A percentile compares a stretch with the other conserved stretches of the same genome.
These are phyloP conservation scores for Silene noctiflora DNA, from an alignment of 179 eudicot species.

Conservation along the genomic window DNA sequence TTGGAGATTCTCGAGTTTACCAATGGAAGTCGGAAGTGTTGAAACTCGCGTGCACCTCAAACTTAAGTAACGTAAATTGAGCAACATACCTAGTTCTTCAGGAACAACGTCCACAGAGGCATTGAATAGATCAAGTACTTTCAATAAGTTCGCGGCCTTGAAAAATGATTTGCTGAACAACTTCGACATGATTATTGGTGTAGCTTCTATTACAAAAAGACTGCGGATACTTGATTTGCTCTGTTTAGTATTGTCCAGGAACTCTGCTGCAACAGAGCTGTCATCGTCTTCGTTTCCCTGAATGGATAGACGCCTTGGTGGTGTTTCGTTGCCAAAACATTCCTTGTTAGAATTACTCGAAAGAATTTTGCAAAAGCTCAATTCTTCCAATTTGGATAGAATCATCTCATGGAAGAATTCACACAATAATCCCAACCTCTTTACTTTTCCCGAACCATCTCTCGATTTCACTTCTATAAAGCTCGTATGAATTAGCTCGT, in stretches of 20 bases:
- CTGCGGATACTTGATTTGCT: slow-evolving; percentile 21
- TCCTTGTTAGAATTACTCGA: neutral
- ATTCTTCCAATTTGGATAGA: slow-evolving; percentile 23
- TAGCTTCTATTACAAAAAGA: neutral
- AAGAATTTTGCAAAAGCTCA: slow-evolving; percentile 24
- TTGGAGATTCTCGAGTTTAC: slow-evolving; percentile 29
- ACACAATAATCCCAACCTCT: slow-evolving; percentile 19
- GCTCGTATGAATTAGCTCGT: slow-evolving; percentile 25
- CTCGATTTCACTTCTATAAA: slow-evolving; percentile 22
- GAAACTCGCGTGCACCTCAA: slow-evolving; percentile 25
- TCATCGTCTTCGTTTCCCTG: neutral
- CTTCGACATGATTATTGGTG: neutral
- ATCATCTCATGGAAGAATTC: slow-evolving; percentile 29
- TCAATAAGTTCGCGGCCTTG: slow-evolving; percentile 12
- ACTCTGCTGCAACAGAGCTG: neutral
- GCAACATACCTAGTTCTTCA: slow-evolving; percentile 23
- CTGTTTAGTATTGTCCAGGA: neutral
- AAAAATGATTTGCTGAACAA: slow-evolving; percentile 6
- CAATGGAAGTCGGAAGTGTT: slow-evolving; percentile 26
- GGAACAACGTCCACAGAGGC: slow-evolving; percentile 23
- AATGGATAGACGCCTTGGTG: slow-evolving; percentile 20
- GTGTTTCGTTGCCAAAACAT: neutral
- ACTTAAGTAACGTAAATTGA: slow-evolving; percentile 28
- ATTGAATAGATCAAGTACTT: slow-evolving; percentile 28
- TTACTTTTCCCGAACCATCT: slow-evolving; percentile 16